Evolutionary conservation across 495 filamentous ascomycete species (phyloP).

Genomic region (Tuber microsphaerosporum): DNA sequence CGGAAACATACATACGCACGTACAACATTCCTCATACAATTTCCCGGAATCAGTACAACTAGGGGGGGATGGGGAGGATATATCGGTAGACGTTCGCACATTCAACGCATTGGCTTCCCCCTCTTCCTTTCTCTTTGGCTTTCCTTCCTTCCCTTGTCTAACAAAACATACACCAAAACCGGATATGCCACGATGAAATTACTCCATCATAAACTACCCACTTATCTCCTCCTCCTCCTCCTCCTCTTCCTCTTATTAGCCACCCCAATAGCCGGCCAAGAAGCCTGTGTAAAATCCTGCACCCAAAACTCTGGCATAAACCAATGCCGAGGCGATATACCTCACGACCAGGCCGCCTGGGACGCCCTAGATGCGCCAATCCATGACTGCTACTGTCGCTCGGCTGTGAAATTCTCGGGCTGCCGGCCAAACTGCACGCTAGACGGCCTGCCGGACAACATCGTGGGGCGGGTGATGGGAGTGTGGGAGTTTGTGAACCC

Average conservation of each 20-base stretch:
- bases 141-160: neutral
- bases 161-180: neutral
- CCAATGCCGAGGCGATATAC: slow-evolving; percentile 20
- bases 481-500: slow-evolving; percentile 25
- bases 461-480: slow-evolving; percentile 15
- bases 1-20: neutral
- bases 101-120: neutral
- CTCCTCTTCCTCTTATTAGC: neutral
- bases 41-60: neutral
- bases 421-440: slow-evolving; percentile 23
- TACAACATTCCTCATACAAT: neutral
- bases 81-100: neutral
- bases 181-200: neutral
- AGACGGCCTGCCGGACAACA: slow-evolving; percentile 14
- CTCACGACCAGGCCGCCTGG: slow-evolving; percentile 24
- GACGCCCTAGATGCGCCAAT: neutral
- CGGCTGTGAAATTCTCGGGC: slow-evolving; percentile 11
- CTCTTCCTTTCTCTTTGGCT: neutral
- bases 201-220: neutral
- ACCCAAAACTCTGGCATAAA: slow-evolving; percentile 25
- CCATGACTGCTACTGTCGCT: slow-evolving; percentile 21
- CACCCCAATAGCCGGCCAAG: slow-evolving; percentile 13
- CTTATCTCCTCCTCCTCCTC: neutral
- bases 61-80: neutral
- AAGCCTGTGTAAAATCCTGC: slow-evolving; percentile 24